Evolutionary conservation across 768 basidiomycete species (phyloP), one percentile per base, ranked within the genome.

Genomic region (Pisolithus marmoratus): DNA sequence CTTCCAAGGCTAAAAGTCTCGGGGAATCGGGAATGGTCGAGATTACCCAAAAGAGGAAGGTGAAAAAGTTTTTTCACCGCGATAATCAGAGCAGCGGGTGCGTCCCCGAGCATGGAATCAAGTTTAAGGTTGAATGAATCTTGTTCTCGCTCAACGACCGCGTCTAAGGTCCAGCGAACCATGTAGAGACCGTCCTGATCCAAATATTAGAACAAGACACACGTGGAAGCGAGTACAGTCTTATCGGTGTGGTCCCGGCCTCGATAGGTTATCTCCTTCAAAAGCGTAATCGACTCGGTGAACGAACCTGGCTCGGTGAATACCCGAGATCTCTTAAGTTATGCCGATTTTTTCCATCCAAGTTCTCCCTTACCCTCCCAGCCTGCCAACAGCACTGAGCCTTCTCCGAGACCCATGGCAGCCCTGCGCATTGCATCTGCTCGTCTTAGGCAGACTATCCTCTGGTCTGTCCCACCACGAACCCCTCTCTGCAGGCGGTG

Each of bases 261-360:
- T 48, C 44, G 45, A 57, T 60, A 55, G 57, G 53, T 14, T 31
- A 36, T 9, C 38, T 14, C 29, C 36, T 47, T 56, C 56, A 51
- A 60, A 59, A 65, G 58, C 61, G 66, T 67, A 69, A 69, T 63
- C 56, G 56, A 67, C 64, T 72, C 67, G 67, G 70, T 68, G 70
- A 64, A 64, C 57, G 61, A 58, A 63, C 59, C 62, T 67, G 70
- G 70, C 71, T 71, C 71, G 70, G 71, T 69, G 70, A 70, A 64
- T 60, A 65, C 60, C 59, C 43, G 27, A 56, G 38, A 12, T 40
- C 46, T n/a, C n/a, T n/a, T n/a, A n/a, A 40, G 49, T 26, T 27
- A 43, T 19, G 61, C 56, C 51, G 47, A 46, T 45, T 48, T 56
- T 55, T 53, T 34, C 49, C 58, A n/a, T 58, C 44, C 43, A 48